Evolutionary conservation across 1,284 basidiomycete genomes (phyloP).

Genomic region (Hymenochaete sp.): DNA sequence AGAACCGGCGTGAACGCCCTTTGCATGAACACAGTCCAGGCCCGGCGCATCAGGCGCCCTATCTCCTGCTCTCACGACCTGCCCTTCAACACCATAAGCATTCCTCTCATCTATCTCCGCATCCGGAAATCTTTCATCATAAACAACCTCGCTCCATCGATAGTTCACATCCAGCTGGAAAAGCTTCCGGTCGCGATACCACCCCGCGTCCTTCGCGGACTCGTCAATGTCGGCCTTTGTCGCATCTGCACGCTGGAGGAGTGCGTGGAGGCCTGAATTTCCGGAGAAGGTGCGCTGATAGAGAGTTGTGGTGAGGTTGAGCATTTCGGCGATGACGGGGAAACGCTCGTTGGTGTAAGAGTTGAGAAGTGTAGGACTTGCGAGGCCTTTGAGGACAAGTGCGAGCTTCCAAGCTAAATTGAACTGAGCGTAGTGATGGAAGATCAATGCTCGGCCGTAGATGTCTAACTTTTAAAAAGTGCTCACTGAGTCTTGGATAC

Average conservation of each 20-base stretch:
- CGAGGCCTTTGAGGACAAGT: constrained; percentile 28
- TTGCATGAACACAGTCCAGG: neutral
- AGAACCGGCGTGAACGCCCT: too few species aligned
- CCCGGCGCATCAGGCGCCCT: constrained; percentile 19
- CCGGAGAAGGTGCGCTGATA: neutral
- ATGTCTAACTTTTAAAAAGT: too few species aligned
- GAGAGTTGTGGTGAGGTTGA: constrained; percentile 13
- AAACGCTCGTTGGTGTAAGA: constrained; percentile 31
- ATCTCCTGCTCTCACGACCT: constrained; percentile 16
- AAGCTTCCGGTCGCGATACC: constrained; percentile 8
- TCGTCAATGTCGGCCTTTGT: too few species aligned
- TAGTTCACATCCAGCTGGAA: constrained; percentile 20
- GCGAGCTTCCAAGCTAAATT: constrained; percentile 38
- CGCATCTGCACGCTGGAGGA: neutral
- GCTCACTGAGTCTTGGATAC: constrained; percentile 34
- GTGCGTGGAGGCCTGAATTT: neutral
- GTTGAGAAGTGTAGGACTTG: constrained; percentile 27
- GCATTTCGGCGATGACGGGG: constrained; percentile 34
- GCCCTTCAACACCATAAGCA: constrained; percentile 7
- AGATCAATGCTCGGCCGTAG: too few species aligned
- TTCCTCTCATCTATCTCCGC: neutral
- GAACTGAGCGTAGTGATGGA: constrained; percentile 24
- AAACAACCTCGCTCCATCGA: constrained; percentile 19
- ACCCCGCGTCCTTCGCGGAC: too few species aligned
- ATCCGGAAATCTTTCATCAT: constrained; percentile 10